These are phyloP conservation scores for Stephanodiscus triporus DNA, from an alignment of 108 stramenopile species.

Conservation along the genomic window DNA sequence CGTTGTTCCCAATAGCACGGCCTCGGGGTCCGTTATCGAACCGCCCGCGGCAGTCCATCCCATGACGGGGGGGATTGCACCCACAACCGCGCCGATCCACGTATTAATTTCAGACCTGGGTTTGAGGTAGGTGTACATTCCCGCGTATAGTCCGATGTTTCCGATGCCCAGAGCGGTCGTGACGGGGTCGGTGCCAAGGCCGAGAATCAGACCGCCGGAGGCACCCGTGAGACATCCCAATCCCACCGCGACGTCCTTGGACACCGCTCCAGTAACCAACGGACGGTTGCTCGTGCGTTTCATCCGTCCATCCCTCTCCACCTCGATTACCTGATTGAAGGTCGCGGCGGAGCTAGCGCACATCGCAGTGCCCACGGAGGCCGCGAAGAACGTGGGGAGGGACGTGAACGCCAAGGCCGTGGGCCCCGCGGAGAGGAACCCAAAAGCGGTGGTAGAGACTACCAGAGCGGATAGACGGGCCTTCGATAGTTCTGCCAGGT, in stretches of 20 bases:
- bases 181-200: constrained; percentile 88
- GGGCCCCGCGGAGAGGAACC: constrained; percentile 92
- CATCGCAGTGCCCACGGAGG: constrained; percentile 90
- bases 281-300: constrained; percentile 93
- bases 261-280: constrained; percentile 79
- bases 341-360: constrained; percentile 92
- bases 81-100: constrained; percentile 98
- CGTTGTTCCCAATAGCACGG: constrained; percentile 80
- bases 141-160: constrained; percentile 95
- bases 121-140: constrained; percentile 97
- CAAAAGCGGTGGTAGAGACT: constrained; percentile 89
- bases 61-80: constrained; percentile 98
- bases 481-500: constrained; percentile 73
- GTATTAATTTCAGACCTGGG: constrained; percentile 94
- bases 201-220: constrained; percentile 76
- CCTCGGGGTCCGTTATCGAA: constrained; percentile 67
- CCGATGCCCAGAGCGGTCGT: constrained; percentile 88
- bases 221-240: constrained; percentile 78
- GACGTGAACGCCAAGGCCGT: constrained; percentile 53
- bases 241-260: constrained; percentile 58
- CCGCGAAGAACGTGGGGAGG: constrained; percentile 58
- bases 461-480: constrained; percentile 87
- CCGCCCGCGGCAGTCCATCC: constrained; percentile 97
- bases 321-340: constrained; percentile 93
- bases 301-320: constrained; percentile 83